A percentile compares a stretch with the other conserved stretches of the same genome.
These are phyloP conservation scores for Salix udensis DNA, from an alignment of 345 rosid species.

Conservation along the genomic window DNA sequence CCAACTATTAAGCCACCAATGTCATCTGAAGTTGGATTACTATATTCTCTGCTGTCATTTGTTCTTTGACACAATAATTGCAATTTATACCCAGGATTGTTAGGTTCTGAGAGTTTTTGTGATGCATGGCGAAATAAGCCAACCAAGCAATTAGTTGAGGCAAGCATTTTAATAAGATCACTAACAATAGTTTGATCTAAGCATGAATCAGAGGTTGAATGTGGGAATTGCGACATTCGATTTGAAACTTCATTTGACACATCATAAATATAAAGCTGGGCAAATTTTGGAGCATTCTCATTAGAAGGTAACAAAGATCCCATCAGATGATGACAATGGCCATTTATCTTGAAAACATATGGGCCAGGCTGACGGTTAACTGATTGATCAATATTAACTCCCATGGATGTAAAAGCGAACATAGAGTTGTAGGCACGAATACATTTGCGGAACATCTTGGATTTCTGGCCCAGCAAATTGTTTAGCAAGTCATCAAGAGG, in stretches of 20 bases:
- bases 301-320: not conserved
- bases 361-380: not conserved
- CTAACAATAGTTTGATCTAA: not conserved
- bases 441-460: not conserved
- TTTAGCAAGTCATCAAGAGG: not conserved
- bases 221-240: rapidly evolving
- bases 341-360: not conserved
- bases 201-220: rapidly evolving
- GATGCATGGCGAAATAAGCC: not conserved
- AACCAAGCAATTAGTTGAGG: not conserved
- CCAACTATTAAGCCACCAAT: not conserved
- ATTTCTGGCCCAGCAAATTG: rapidly evolving
- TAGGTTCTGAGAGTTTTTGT: not conserved
- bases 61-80: not conserved
- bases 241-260: not conserved
- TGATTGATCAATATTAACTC: not conserved
- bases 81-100: not conserved
- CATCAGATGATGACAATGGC: not conserved
- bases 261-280: constrained; percentile 9
- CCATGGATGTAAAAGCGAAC: not conserved
- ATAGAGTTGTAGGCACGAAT: not conserved
- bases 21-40: not conserved
- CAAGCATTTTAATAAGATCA: not conserved
- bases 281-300: not conserved
- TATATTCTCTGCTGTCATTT: not conserved